Base-by-base conservation (phyloP, 352 stramenopile species). In the Phytophthora uliginosa region DNA sequence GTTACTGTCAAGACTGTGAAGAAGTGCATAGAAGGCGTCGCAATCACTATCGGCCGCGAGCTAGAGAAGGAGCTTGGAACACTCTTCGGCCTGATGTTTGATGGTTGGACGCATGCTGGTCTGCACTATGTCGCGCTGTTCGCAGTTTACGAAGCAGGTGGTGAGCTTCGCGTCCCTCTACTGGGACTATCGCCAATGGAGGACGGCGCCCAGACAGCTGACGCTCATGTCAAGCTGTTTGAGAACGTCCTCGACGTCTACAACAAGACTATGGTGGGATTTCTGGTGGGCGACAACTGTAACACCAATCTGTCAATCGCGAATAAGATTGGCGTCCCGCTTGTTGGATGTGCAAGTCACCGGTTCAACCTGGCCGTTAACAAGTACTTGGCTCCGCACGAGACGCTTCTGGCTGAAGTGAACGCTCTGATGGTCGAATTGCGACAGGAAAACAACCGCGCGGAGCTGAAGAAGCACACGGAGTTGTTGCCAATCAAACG, bases 231-330 rank as follows among this genome's bases (percentile, higher is more conserved):
- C 0, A 2, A 76, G 15, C 22, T 67, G 34, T 64, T 71, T 17
- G 26, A 26, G 20, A 53, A 50, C 26, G 40, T 68, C 4, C 50
- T 67, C 2, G 59, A 68, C 18, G 28, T 76, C 1, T 72, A 69
- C 59, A 50, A 72, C 20, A 76, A 76, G 38, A 68, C 56, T 10
- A 67, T 68, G 69, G 63, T 68, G 1, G 31, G 4, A 7, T 74
- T 78, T 57, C n/a, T 78, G 15, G 71, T 78, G 2, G 62, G 65
- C 4, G 71, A 76, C 63, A 78, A 73, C 57, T 81, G 69, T 50
- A 58, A 26, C 13, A 76, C 74, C 24, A 82, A 78, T 53, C 62
- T 67, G 48, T 59, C 10, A 3, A 59, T 73, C 7, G 70, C 71
- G 2, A 78, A n/a, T 8, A 70, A 69, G 40, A 45, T 78, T 15